Evolutionary conservation across 2,329 filamentous ascomycete genomes (phyloP).

Genomic region (Venturiaceae sp.): DNA sequence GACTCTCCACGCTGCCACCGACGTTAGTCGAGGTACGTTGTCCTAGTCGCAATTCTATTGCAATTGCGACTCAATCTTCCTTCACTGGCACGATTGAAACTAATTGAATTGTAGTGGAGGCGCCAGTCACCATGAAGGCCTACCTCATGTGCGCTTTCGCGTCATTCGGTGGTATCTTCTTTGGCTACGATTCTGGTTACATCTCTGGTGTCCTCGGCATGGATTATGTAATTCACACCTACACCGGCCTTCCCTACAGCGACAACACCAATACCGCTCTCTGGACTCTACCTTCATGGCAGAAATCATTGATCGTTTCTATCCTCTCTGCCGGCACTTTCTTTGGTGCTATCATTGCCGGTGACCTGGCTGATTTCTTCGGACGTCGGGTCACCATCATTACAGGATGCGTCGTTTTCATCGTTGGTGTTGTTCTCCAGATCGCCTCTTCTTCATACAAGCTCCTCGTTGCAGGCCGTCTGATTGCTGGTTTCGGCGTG

Average conservation of each 20-base stretch:
- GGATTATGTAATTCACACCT: constrained; percentile 10
- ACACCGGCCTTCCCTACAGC: constrained; percentile 7
- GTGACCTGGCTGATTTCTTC: constrained; percentile 62
- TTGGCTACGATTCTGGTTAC: constrained; percentile 71
- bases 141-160: constrained; percentile 37
- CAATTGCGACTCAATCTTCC: not conserved
- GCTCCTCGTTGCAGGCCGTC: constrained; percentile 57
- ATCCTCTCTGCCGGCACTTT: constrained; percentile 72
- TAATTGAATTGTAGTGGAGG: constrained; percentile 40
- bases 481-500: constrained; percentile 66
- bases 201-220: constrained; percentile 54
- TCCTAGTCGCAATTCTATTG: too few relatives aligned
- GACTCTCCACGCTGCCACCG: not conserved
- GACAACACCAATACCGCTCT: not conserved
- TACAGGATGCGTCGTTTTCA: constrained; percentile 61
- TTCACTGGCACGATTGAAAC: not conserved
- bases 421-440: constrained; percentile 44
- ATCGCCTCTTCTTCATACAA: constrained; percentile 50
- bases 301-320: constrained; percentile 56
- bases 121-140: constrained; percentile 36
- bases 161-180: constrained; percentile 56
- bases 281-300: constrained; percentile 14
- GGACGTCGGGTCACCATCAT: constrained; percentile 67
- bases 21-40: not conserved
- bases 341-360: constrained; percentile 57